Evolutionary conservation across 441 rosid species (phyloP).

Genomic region (Viola pubescens): DNA sequence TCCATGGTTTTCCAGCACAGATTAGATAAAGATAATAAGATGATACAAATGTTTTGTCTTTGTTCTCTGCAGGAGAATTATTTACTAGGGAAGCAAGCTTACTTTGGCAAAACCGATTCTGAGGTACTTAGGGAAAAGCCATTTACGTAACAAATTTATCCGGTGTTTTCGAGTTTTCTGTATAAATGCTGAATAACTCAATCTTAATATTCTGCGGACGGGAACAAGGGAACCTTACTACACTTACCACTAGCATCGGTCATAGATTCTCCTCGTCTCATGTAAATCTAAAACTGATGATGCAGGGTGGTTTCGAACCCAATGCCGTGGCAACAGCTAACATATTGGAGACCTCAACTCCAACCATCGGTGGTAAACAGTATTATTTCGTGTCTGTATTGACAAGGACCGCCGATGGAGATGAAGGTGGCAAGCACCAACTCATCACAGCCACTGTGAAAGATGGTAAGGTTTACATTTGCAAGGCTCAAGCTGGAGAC

Average conservation of each 20-base stretch:
- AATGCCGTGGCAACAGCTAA: constrained; percentile 78
- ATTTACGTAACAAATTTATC: too few relatives aligned
- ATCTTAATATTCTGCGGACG: too few relatives aligned
- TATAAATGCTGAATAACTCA: too few relatives aligned
- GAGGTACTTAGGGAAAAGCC: too few relatives aligned
- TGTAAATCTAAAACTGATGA: constrained; percentile 6
- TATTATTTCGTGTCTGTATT: constrained; percentile 62
- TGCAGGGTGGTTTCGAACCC: constrained; percentile 85
- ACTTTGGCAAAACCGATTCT: constrained; percentile 50
- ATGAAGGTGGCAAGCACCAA: constrained; percentile 94
- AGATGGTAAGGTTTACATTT: constrained; percentile 79
- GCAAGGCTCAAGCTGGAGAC: constrained; percentile 99
- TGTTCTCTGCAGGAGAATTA: too few relatives aligned
- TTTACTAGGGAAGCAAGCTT: constrained; percentile 66
- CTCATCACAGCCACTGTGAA: constrained; percentile 66
- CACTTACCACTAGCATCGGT: too few relatives aligned
- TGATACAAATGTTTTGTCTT: too few relatives aligned
- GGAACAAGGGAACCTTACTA: too few relatives aligned
- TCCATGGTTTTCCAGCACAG: too few relatives aligned
- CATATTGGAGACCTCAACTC: constrained; percentile 51
- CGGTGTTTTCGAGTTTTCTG: too few relatives aligned
- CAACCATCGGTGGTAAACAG: constrained; percentile 41
- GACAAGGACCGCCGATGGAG: constrained; percentile 96
- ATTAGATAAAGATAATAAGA: too few relatives aligned
- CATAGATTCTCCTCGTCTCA: background rate